Evolutionary conservation across 768 basidiomycete genomes (phyloP).

Genomic region (Tulasnella sp.): DNA sequence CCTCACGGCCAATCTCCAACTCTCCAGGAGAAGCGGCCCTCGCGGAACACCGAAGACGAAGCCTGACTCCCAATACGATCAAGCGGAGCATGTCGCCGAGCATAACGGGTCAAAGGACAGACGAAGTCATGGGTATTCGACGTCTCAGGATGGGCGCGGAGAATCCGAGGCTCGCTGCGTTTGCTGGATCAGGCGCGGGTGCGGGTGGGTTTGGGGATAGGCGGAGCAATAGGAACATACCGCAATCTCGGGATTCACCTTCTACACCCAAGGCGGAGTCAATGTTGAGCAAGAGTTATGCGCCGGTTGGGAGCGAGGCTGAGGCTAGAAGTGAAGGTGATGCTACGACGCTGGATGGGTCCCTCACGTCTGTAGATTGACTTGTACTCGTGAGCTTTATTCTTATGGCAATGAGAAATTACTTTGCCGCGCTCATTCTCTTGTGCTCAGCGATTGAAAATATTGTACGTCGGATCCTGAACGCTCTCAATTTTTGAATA

Average conservation of each 20-base stretch:
- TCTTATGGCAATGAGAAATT: no score
- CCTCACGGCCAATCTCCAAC: not conserved
- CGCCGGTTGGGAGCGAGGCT: not conserved
- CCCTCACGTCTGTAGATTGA: conserved; percentile 7
- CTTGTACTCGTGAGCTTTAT: no score
- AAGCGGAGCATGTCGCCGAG: conserved; percentile 1
- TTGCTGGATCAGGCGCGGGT: not conserved
- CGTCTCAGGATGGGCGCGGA: not conserved
- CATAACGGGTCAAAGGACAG: not conserved
- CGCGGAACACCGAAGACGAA: not conserved
- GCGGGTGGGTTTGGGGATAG: not conserved
- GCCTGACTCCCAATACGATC: not conserved
- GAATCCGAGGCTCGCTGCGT: not conserved
- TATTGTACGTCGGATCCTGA: no score
- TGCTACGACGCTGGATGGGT: not conserved
- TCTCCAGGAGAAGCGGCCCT: not conserved
- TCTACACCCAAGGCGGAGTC: not conserved
- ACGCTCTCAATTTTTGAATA: no score
- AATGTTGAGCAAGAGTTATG: not conserved
- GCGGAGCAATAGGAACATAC: not conserved
- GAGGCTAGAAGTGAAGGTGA: conserved; percentile 8
- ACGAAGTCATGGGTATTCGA: not conserved
- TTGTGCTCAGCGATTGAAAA: no score
- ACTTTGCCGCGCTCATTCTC: no score
- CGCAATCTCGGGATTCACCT: not conserved